These are phyloP conservation scores for Talaromyces islandicus DNA, from an alignment of 2,329 filamentous ascomycete genomes.

Conservation along the genomic window DNA sequence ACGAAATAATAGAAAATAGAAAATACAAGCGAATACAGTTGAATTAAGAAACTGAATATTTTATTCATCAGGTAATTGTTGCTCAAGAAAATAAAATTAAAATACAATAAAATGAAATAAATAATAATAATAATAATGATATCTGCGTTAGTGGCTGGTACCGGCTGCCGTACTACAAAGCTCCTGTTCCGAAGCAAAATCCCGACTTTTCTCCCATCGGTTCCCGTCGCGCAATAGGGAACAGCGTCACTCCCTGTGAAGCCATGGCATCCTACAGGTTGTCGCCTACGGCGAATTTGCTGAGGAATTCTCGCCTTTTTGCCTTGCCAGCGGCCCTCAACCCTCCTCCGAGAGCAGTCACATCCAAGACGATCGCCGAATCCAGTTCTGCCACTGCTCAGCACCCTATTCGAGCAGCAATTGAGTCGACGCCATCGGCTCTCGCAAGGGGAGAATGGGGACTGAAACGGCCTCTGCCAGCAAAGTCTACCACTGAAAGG, in stretches of 20 bases:
- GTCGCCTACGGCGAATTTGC: constrained; percentile 61
- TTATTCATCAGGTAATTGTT: neutral
- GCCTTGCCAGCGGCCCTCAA: constrained; percentile 73
- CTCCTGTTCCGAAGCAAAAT: neutral
- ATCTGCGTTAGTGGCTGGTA: neutral
- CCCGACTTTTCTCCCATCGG: constrained; percentile 25
- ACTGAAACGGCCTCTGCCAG: constrained; percentile 75
- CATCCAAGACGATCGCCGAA: constrained; percentile 41
- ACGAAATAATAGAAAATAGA: too few relatives aligned
- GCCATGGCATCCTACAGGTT: constrained; percentile 39
- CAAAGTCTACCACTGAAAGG: constrained; percentile 65
- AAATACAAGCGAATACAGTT: neutral
- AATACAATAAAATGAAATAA: too few relatives aligned
- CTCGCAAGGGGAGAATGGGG: constrained; percentile 83
- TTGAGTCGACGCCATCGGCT: constrained; percentile 69
- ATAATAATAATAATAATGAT: neutral
- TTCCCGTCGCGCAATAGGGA: constrained; percentile 5
- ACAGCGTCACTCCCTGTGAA: constrained; percentile 20
- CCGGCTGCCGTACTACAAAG: neutral
- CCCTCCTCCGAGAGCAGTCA: constrained; percentile 49
- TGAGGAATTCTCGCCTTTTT: constrained; percentile 85
- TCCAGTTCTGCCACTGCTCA: constrained; percentile 68
- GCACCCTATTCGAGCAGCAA: constrained; percentile 76
- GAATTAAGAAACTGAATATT: neutral
- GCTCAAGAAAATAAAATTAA: too few relatives aligned